Percentiles rank a stretch among this genome's conserved stretches.
Evolutionary conservation across 139 green algal species (phyloP).

Genomic region (Haematococcus lacustris): DNA sequence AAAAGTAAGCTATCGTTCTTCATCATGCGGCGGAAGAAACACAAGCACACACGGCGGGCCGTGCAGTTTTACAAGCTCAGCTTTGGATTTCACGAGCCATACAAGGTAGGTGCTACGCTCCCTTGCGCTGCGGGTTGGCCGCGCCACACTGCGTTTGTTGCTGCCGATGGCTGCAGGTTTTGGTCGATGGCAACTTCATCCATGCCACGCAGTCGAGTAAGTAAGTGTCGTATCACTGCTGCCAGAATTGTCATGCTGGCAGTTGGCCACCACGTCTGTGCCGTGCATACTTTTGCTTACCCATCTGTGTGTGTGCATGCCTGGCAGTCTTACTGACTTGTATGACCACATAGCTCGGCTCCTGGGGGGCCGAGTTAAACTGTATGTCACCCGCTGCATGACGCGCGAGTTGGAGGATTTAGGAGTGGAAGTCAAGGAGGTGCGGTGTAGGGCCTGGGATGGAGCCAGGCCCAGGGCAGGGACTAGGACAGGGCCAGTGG

Average conservation of each 20-base stretch:
- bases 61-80: conserved; percentile 65
- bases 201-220: conserved; percentile 49
- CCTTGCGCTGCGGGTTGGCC: not conserved
- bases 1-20: not conserved
- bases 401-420: conserved; percentile 49
- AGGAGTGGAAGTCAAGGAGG: conserved; percentile 35
- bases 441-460: too few relatives aligned
- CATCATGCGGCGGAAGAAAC: conserved; percentile 66
- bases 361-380: conserved; percentile 46
- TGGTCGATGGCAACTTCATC: conserved; percentile 78
- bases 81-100: conserved; percentile 60
- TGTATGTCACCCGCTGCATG: conserved; percentile 61
- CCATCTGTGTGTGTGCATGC: not conserved
- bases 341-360: conserved; percentile 45
- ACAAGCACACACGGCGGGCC: conserved; percentile 53
- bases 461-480: too few relatives aligned
- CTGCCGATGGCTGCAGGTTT: conserved; percentile 20
- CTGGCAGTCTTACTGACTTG: conserved; percentile 14
- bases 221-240: conserved; percentile 26
- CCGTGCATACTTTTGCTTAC: not conserved
- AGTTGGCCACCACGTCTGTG: not conserved
- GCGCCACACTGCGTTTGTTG: not conserved
- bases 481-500: not conserved
- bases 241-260: not conserved
- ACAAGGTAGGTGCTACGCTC: conserved; percentile 37